Evolutionary conservation across 768 basidiomycete species (phyloP).

Genomic region (Termitomyces sp.): DNA sequence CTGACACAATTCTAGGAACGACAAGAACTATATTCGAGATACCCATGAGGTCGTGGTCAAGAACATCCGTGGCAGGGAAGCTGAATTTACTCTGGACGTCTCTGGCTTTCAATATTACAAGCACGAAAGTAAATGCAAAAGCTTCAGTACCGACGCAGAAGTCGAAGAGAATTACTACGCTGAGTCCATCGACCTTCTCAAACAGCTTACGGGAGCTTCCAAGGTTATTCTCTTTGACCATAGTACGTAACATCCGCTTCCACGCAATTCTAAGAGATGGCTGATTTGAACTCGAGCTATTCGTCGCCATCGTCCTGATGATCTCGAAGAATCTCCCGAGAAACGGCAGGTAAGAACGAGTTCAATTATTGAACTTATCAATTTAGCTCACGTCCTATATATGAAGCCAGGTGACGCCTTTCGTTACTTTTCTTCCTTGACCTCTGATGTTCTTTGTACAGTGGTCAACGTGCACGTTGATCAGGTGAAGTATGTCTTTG

Average conservation of each 20-base stretch:
- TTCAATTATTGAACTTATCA: neutral
- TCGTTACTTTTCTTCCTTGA: neutral
- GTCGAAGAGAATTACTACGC: slow-evolving; percentile 44
- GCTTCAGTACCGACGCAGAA: slow-evolving; percentile 30
- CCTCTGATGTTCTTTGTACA: neutral
- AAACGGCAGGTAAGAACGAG: slow-evolving; percentile 2
- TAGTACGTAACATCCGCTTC: slow-evolving; percentile 30
- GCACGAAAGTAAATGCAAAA: slow-evolving; percentile 3
- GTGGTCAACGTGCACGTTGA: slow-evolving; percentile 7
- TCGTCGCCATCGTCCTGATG: slow-evolving; percentile 1
- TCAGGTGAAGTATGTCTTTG: neutral
- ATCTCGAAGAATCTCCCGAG: slow-evolving; percentile 4
- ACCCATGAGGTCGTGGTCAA: slow-evolving; percentile 4
- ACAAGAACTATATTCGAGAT: slow-evolving; percentile 8
- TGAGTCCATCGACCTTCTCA: slow-evolving; percentile 44
- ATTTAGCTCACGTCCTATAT: neutral
- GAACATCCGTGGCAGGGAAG: slow-evolving; percentile 6
- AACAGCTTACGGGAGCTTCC: slow-evolving; percentile 44
- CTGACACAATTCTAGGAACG: slow-evolving; percentile 3
- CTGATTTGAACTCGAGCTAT: neutral
- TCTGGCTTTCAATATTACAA: slow-evolving; percentile 10
- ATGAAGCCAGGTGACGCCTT: neutral
- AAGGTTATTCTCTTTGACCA: slow-evolving; percentile 47
- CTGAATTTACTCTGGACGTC: slow-evolving; percentile 4
- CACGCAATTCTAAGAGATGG: neutral